These are phyloP conservation scores for Oropetium thomaeum DNA, from an alignment of 176 grass and related monocot species.

Conservation along the genomic window DNA sequence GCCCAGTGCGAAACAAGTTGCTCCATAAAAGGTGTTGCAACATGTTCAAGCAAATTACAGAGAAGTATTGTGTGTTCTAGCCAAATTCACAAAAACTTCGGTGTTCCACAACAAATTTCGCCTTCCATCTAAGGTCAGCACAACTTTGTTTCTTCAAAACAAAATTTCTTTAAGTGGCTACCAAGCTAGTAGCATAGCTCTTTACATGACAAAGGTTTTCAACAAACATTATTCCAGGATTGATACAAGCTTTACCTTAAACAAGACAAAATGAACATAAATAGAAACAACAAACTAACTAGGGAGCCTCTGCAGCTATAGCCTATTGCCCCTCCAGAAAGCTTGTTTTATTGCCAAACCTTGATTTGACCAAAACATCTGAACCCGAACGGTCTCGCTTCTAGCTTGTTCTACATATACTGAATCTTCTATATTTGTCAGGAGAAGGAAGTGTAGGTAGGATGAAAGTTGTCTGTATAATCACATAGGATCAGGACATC, in stretches of 20 bases:
- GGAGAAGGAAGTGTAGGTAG: background rate
- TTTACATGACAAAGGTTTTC: constrained; percentile 27
- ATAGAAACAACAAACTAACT: constrained; percentile 12
- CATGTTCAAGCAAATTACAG: no score
- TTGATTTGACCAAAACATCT: constrained; percentile 24
- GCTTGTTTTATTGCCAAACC: constrained; percentile 31
- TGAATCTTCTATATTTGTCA: constrained; percentile 25
- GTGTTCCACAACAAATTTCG: no score
- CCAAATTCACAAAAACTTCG: no score
- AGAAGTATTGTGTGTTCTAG: no score
- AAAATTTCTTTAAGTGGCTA: constrained; percentile 35
- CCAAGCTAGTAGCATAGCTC: background rate
- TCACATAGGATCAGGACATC: constrained; percentile 14
- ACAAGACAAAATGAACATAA: constrained; percentile 12
- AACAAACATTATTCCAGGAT: constrained; percentile 27
- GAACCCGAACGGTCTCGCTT: constrained; percentile 29
- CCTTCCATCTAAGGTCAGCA: background rate
- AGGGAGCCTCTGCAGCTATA: constrained; percentile 8
- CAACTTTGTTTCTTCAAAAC: background rate
- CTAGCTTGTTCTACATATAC: constrained; percentile 43
- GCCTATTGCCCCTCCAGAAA: constrained; percentile 1
- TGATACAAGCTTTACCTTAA: constrained; percentile 1
- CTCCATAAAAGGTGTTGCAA: no score
- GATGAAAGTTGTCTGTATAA: constrained; percentile 19
- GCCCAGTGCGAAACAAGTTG: background rate